These are phyloP conservation scores for Cryptococcus sp. DNA, from an alignment of 1,284 basidiomycete genomes.

Conservation along the genomic window DNA sequence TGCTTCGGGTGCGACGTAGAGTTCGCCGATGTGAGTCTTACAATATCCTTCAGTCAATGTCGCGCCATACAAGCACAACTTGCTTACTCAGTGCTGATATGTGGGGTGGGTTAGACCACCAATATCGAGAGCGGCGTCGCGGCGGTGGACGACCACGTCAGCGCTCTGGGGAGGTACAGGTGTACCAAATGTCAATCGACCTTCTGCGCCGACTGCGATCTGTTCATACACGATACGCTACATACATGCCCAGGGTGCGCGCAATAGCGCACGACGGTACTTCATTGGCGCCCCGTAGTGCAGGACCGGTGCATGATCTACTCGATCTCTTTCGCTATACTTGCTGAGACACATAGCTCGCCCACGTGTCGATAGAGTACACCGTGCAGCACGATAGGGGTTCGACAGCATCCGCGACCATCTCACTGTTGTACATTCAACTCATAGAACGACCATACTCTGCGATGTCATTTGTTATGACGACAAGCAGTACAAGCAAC, in stretches of 20 bases:
- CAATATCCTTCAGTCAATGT: constrained; percentile 14
- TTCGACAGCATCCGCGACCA: too few species aligned
- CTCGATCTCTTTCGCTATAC: too few species aligned
- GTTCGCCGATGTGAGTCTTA: constrained; percentile 58
- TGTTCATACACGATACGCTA: constrained; percentile 72
- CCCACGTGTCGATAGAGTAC: too few species aligned
- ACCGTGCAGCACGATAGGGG: too few species aligned
- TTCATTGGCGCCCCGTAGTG: too few species aligned
- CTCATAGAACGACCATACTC: too few species aligned
- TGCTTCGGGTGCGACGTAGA: constrained; percentile 73
- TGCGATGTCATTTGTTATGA: too few species aligned
- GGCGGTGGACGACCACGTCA: constrained; percentile 65
- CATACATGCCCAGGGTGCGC: constrained; percentile 65
- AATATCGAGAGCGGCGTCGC: constrained; percentile 47
- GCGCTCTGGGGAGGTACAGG: constrained; percentile 74
- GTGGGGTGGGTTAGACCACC: constrained; percentile 3
- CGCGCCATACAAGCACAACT: not conserved
- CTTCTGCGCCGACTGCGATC: constrained; percentile 72
- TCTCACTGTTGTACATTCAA: too few species aligned
- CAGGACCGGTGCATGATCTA: too few species aligned
- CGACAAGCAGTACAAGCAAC: too few species aligned
- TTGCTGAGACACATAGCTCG: too few species aligned
- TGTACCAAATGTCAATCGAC: constrained; percentile 57
- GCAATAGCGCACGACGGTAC: too few species aligned
- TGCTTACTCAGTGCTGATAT: constrained; percentile 5